Evolutionary conservation across 108 stramenopile species (phyloP).

Genomic region (Discostella stelligeroides): DNA sequence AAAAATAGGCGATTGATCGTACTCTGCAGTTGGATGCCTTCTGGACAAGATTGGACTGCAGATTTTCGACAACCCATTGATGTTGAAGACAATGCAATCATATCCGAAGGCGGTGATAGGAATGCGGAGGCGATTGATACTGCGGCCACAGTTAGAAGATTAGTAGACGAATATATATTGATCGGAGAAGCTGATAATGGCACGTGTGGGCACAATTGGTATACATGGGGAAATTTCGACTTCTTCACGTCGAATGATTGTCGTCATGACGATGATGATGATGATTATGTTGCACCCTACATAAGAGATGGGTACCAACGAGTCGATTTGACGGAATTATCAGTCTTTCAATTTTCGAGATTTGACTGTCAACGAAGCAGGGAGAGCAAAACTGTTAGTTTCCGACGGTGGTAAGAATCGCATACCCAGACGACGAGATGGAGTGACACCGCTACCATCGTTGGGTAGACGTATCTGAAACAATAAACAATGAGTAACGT

Average conservation of each 20-base stretch:
- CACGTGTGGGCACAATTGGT: slow-evolving; percentile 80
- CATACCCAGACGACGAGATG: too few species aligned
- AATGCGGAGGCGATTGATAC: background rate
- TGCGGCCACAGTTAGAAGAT: slow-evolving; percentile 7
- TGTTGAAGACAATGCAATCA: background rate
- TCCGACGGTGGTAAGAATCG: slow-evolving; percentile 42
- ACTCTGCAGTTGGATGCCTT: slow-evolving; percentile 88
- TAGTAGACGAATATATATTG: slow-evolving; percentile 80
- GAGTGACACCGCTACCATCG: too few species aligned
- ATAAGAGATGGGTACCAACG: slow-evolving; percentile 70
- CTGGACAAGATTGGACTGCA: slow-evolving; percentile 76
- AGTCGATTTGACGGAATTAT: slow-evolving; percentile 60
- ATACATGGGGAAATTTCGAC: slow-evolving; percentile 76
- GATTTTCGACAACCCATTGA: slow-evolving; percentile 50
- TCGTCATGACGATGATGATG: slow-evolving; percentile 2
- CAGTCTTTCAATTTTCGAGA: slow-evolving; percentile 65
- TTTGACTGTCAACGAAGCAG: slow-evolving; percentile 71
- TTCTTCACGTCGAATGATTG: too few species aligned
- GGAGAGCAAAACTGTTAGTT: slow-evolving; percentile 73
- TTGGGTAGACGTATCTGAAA: too few species aligned
- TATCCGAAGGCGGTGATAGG: background rate
- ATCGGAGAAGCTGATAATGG: slow-evolving; percentile 88
- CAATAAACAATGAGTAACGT: too few species aligned
- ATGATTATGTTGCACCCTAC: slow-evolving; percentile 40
- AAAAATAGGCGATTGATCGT: slow-evolving; percentile 58